Evolutionary conservation across 1,284 basidiomycete genomes (phyloP).

Genomic region (Cryptococcus depauperatus): DNA sequence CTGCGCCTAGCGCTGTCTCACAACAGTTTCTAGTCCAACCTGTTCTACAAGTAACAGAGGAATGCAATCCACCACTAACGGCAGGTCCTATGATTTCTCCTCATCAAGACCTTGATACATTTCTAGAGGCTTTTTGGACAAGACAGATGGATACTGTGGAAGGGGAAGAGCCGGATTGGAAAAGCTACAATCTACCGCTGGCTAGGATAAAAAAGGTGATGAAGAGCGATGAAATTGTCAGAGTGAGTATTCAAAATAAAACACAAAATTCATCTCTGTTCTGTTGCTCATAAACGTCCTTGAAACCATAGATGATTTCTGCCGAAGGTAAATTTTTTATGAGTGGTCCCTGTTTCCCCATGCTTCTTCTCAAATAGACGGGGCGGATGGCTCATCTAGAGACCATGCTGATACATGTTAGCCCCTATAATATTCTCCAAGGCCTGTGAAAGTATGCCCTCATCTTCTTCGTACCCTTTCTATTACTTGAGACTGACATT

Average conservation of each 20-base stretch:
- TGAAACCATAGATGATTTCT: conserved; percentile 70
- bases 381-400: background rate
- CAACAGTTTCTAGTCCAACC: too few species aligned
- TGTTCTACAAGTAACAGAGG: too few species aligned
- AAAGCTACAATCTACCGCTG: conserved; percentile 46
- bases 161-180: conserved; percentile 38
- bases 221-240: conserved; percentile 94
- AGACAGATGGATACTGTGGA: conserved; percentile 44
- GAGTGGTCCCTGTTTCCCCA: too few species aligned
- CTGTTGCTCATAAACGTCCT: too few species aligned
- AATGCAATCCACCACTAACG: background rate
- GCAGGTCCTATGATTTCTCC: conserved; percentile 32
- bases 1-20: too few species aligned
- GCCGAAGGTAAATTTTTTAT: conserved; percentile 73
- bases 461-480: background rate
- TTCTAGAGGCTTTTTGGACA: conserved; percentile 43
- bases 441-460: conserved; percentile 79
- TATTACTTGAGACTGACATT: background rate
- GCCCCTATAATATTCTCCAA: conserved; percentile 91
- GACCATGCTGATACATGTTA: conserved; percentile 33
- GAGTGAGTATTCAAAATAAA: conserved; percentile 57
- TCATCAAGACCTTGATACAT: conserved; percentile 40
- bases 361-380: too few species aligned
- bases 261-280: too few species aligned
- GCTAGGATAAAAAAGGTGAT: conserved; percentile 96